Conservation (phyloP, 108 stramenopile genomes). For the Epithemia pelagica region DNA sequence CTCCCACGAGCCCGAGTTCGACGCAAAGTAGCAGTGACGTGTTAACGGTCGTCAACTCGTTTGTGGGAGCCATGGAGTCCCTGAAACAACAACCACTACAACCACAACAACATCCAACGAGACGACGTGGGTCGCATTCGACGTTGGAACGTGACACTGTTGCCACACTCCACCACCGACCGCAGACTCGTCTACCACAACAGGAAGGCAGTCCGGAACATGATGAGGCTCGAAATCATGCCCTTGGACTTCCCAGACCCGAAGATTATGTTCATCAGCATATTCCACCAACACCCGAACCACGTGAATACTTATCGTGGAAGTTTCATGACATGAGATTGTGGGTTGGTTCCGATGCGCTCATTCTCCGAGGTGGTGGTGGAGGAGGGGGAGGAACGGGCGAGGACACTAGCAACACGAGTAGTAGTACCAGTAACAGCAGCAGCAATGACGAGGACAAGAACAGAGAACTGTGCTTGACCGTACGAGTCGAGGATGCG, state of each 20-base stretch:
- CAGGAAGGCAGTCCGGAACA: too few species aligned
- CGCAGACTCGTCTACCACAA: too few species aligned
- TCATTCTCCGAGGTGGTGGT: conserved; percentile 24
- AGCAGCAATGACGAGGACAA: background rate
- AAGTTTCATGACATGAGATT: conserved; percentile 70
- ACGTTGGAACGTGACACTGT: too few species aligned
- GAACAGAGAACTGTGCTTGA: conserved; percentile 14
- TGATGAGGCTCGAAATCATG: conserved; percentile 12
- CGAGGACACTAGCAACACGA: background rate
- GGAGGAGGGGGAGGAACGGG: too few species aligned
- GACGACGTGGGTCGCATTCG: too few species aligned
- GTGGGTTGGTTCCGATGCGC: conserved; percentile 68
- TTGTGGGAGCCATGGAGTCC: conserved; percentile 12
- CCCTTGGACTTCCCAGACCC: conserved; percentile 30
- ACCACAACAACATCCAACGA: too few species aligned
- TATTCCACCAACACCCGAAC: conserved; percentile 27
- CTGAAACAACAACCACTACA: too few species aligned
- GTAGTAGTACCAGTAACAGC: conserved; percentile 4
- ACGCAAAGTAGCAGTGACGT: conserved; percentile 11
- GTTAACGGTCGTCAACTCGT: conserved; percentile 3
- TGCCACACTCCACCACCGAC: too few species aligned
- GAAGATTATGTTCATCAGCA: conserved; percentile 26
- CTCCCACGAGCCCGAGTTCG: too few species aligned
- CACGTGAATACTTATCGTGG: conserved; percentile 66
- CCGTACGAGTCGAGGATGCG: conserved; percentile 56